These are phyloP conservation scores for Skeletonema grethae DNA, from an alignment of 108 stramenopile genomes.

Conservation along the genomic window DNA sequence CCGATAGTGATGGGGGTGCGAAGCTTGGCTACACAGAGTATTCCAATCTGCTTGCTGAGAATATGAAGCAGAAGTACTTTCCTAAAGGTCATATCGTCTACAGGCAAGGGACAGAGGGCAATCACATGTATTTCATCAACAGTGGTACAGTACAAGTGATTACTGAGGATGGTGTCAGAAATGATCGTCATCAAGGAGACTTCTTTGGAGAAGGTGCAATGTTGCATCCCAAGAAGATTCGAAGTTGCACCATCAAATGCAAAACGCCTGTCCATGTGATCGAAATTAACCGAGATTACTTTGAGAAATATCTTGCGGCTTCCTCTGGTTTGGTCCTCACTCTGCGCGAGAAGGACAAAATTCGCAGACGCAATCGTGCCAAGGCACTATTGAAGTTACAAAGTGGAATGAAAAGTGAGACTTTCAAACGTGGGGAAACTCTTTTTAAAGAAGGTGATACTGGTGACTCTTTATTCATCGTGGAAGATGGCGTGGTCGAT, in stretches of 20 bases:
- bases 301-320: slow-evolving; percentile 81
- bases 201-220: slow-evolving; percentile 88
- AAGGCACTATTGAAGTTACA: slow-evolving; percentile 79
- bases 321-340: slow-evolving; percentile 56
- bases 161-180: slow-evolving; percentile 65
- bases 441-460: slow-evolving; percentile 64
- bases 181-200: slow-evolving; percentile 60
- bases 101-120: slow-evolving; percentile 62
- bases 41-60: slow-evolving; percentile 68
- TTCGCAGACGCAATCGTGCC: slow-evolving; percentile 79
- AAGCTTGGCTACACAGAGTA: slow-evolving; percentile 73
- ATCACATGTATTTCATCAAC: slow-evolving; percentile 86
- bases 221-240: slow-evolving; percentile 60
- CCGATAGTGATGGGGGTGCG: slow-evolving; percentile 41
- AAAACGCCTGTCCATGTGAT: slow-evolving; percentile 83
- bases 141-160: slow-evolving; percentile 75
- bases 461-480: slow-evolving; percentile 67
- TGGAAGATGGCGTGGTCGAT: slow-evolving; percentile 61
- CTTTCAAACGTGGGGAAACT: slow-evolving; percentile 41
- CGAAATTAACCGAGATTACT: slow-evolving; percentile 86
- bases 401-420: slow-evolving; percentile 51
- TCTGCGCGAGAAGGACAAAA: slow-evolving; percentile 79
- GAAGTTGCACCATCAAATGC: slow-evolving; percentile 73
- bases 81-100: slow-evolving; percentile 78
- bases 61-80: slow-evolving; percentile 81